Evolutionary conservation across 768 basidiomycete genomes (phyloP), one percentile per base, ranked within the genome.

Genomic region (Gymnopilus junonius): DNA sequence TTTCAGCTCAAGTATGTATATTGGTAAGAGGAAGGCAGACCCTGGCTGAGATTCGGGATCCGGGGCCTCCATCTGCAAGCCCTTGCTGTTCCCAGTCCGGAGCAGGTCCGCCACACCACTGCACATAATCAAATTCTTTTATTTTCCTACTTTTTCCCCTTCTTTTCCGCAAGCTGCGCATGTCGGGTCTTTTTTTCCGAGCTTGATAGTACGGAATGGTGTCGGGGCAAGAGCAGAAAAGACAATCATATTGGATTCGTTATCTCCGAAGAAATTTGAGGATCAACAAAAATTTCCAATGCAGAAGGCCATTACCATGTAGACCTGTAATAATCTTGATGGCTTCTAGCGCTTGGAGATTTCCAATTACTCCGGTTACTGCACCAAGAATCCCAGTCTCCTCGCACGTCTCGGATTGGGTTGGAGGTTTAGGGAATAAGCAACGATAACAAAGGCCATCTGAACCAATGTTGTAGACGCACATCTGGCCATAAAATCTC

Each of bases 381-480:
- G 82, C 87, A 8, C 96, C 96, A 54, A 96, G 77, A 4, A 97
- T 89, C 0, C 95, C 95, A 5, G 87, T 81, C 71, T 96, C 95
- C 69, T 91, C 94, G 67, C 96, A 99, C 7, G 88, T 75, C 35
- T 79, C 79, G 58, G 85, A 85, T 15, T 79, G 81, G 2, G 86
- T 80, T 1, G 94, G 87, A 1, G 94, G 87, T 59, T 82, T 85
- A 0, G 97, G 95, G 75, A 95, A 98, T 45, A 98, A 76, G 73
- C 96, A 99, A 12, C 97, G 84, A 75, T 96, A 97, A 76, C 96
- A 99, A 0, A 95, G 95, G 1, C 94, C 89, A 35, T 85, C 77
- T 20, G 77, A 72, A 5, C 82, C 85, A 7, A 88, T 74, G 70
- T 93, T 92, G 73, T 93, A 94, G 20, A 83, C 78, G 69, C 85